These are phyloP conservation scores for Smallanthus sonchifolius DNA, from an alignment of 129 eudicot species.

Conservation along the genomic window DNA sequence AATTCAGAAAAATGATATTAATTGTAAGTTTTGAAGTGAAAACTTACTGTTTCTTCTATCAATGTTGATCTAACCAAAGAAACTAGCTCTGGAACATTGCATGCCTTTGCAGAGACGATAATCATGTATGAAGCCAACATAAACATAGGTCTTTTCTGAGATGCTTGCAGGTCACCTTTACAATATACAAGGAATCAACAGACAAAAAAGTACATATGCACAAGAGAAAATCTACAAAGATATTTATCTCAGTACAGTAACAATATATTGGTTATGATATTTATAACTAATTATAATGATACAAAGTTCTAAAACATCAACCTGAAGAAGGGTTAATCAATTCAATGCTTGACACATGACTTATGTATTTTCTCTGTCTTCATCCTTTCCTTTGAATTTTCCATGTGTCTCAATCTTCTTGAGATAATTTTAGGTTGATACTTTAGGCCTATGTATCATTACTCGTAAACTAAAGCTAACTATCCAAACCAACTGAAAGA, in stretches of 20 bases:
- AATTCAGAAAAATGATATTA: not conserved
- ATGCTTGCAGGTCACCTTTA: conserved; percentile 60
- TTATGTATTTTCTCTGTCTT: not conserved
- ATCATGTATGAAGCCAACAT: conserved; percentile 69
- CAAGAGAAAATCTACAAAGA: not conserved
- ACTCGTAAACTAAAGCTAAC: not conserved
- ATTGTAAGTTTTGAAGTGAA: not conserved
- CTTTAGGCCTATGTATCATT: not conserved
- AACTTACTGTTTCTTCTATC: conserved; percentile 52
- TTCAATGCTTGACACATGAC: not conserved
- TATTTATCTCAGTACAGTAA: not conserved
- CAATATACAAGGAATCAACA: conserved; percentile 1
- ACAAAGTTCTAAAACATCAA: not conserved
- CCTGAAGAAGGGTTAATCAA: not conserved
- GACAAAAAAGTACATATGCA: not conserved
- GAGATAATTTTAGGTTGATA: not conserved
- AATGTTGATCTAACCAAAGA: conserved; percentile 56
- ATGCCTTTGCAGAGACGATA: conserved; percentile 57
- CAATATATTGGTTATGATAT: not conserved
- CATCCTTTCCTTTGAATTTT: not conserved
- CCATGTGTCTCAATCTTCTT: not conserved
- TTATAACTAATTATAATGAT: not conserved
- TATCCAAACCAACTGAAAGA: not conserved
- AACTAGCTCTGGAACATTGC: conserved; percentile 55
- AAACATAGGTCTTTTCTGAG: conserved; percentile 69